Base-by-base conservation (phyloP, 495 filamentous ascomycete genomes). In the Jackrogersella multiformis region DNA sequence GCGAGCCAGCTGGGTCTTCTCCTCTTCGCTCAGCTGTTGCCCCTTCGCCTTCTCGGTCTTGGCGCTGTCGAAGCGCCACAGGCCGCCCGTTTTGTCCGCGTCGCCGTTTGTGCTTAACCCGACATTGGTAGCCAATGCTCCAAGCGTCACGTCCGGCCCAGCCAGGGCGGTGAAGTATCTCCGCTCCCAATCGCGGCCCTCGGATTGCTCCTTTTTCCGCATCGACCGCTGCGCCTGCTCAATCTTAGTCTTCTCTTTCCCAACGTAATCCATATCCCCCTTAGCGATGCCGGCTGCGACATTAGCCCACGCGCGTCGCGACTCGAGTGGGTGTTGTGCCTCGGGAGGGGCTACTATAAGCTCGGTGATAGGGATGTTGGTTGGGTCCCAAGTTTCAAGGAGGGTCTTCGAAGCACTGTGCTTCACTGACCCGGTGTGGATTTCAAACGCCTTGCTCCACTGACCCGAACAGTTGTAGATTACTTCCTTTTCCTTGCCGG, bases 211-310 rank as follows among this genome's bases (percentile, higher is more conserved):
- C 71, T 84, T 82, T 74, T 88, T 90, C 66, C 95, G 88, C 80
- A 94, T 75, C 68, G 93, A 91, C 6, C 95, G 87, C 79, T 99
- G 96, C 26, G 87, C 87, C 58, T 92, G 92, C 77, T 99, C 95
- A 65, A 99, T 97, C 75, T 92, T 90, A 35, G 84, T 84, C 80
- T 99, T 99, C 79, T 94, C 89, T 4, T 72, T 67, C 3, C 88
- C 86, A 5, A 92, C 91, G 9, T 84, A 81, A 56, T 97, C 92
- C 84, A 97, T 90, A 72, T 99, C 92, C 42, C 91, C 89, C 55
- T 85, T 86, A 20, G 84, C 78, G 60, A 98, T 97, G 28, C 87
- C 92, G 7, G 83, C 79, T 0, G 93, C 92, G 15, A 99, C 95
- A 59, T 90, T 90, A 30, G 83, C 76, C 95, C 95, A 99, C 23